Evolutionary conservation across 2,329 filamentous ascomycete species (phyloP), one percentile per base, ranked within the genome.

Genomic region (Trichophyton simii): DNA sequence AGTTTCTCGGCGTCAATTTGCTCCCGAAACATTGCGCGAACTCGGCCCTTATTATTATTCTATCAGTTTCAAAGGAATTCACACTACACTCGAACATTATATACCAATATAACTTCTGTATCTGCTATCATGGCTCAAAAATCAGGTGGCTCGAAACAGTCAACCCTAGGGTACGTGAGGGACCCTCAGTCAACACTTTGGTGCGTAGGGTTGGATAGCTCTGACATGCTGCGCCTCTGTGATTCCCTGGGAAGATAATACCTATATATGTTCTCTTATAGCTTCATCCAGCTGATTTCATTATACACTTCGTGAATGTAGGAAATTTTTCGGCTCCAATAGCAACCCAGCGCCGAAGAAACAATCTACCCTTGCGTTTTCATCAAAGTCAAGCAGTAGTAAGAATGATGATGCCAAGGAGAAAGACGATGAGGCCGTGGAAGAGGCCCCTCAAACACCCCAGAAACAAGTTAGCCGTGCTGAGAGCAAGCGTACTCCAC

Each of bases 91-190:
- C 20, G n/a, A 36, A 55, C 20, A 36, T n/a, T 55, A 28, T 20
- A 36, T 55, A 44, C 55, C 55, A 58, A 25, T 13, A 9, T 18
- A 18, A 20, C 36, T 9, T 20, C 5, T 8, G 15, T 9, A 15
- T 20, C 41, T 15, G 9, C 38, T 42, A 52, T 38, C 28, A 72
- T 72, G 71, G 64, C 68, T 13, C 68, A 70, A 15, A 68, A 70
- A 38, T 54, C 59, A 20, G 68, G 67, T 63, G 67, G 64, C 60
- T 68, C 67, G 58, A 91, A 89, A 72, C 90, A 95, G 77, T 85
- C 88, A 69, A 95, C 88, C 64, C 77, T 95, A 73, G 89, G 89
- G 91, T 95, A 94, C 77, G 90, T 92, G 65, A 86, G 83, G 75
- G 77, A 85, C 69, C 80, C 81, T 66, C 88, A 92, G 79, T 83